Evolutionary conservation across 192 early-diverging fungal genomes (phyloP).

Genomic region (Coemansia sp.): DNA sequence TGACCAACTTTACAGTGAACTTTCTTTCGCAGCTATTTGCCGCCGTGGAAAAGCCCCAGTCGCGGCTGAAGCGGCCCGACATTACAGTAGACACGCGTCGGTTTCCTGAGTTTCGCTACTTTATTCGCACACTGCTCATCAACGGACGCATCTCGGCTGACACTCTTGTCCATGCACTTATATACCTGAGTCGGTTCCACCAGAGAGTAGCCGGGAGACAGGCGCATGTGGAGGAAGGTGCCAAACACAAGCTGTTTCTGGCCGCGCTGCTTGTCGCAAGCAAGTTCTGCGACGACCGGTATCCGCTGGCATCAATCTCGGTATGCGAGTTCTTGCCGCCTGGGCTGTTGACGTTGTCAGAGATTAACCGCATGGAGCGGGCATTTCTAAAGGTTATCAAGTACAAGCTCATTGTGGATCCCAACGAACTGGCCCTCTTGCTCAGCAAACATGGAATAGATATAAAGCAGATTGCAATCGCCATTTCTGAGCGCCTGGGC

Average conservation of each 20-base stretch:
- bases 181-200: constrained; percentile 49
- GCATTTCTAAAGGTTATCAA: constrained; percentile 43
- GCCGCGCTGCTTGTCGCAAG: constrained; percentile 50
- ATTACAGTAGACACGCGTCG: constrained; percentile 26
- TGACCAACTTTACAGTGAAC: constrained; percentile 37
- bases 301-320: constrained; percentile 34
- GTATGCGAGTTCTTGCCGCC: constrained; percentile 46
- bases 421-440: constrained; percentile 43
- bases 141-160: constrained; percentile 49
- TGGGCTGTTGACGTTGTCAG: constrained; percentile 27
- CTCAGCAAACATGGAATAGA: constrained; percentile 47
- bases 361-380: constrained; percentile 48
- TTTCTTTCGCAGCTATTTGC: constrained; percentile 46
- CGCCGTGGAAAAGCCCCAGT: constrained; percentile 30
- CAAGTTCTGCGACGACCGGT: constrained; percentile 53
- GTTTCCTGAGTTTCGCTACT: constrained; percentile 47
- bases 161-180: constrained; percentile 48
- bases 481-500: constrained; percentile 24
- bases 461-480: constrained; percentile 36
- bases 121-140: constrained; percentile 44
- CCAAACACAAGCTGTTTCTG: constrained; percentile 50
- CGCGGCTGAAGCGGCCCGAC: constrained; percentile 28
- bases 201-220: constrained; percentile 20
- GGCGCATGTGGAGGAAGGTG: constrained; percentile 43
- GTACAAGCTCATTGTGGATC: constrained; percentile 52